Base-by-base conservation (phyloP, 2,329 filamentous ascomycete genomes). In the Pseudogymnoascus sp. region DNA sequence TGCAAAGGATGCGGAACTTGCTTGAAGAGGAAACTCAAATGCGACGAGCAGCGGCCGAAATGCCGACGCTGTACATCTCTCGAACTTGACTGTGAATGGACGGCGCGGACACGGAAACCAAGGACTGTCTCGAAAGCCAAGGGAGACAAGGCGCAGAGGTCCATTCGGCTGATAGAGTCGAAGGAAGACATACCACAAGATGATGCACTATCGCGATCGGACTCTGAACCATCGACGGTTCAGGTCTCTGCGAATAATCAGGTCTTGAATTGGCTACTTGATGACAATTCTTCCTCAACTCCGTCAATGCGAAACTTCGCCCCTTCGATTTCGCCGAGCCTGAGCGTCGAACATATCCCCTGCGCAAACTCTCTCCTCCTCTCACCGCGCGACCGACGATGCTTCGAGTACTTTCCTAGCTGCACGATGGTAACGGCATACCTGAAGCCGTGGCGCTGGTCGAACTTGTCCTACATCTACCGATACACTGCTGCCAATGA, bases 391-490 rank as follows among this genome's bases (percentile, higher is more conserved):
- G 74, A 75, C 61, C 71, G 66, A 35, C 70, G 70, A 60, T 73
- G 72, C 63, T 73, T 75, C 8, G 66, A 70, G 60, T 75, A 73
- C 55, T 74, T 75, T 18, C 73, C 71, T 5, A 71, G 71, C 5
- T 74, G 72, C 9, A 71, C 71, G 0, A 67, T 74, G 41, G 70
- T 74, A 0, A 71, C 70, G 58, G 72, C 71, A 41, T 74, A 75
- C 33, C 74, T 75, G 69, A 76, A 76, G 61, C 67, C 69, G 23
- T 76, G 72, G 71, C 64, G 70, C 33, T 76, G 74, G 74, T 75
- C 73, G 63, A 72, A 70, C 61, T 69, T 76, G 60, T 70, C 69
- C 18, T 75, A 75, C 60, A 67, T 76, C 1, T 75, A 75, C 58
- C 69, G 73, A 60, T 70, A 72, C 1, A 73, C 73, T 2, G 74